Evolutionary conservation across 1,284 basidiomycete genomes (phyloP), one percentile per base, ranked within the genome.

Genomic region (Heterobasidion occidentale): DNA sequence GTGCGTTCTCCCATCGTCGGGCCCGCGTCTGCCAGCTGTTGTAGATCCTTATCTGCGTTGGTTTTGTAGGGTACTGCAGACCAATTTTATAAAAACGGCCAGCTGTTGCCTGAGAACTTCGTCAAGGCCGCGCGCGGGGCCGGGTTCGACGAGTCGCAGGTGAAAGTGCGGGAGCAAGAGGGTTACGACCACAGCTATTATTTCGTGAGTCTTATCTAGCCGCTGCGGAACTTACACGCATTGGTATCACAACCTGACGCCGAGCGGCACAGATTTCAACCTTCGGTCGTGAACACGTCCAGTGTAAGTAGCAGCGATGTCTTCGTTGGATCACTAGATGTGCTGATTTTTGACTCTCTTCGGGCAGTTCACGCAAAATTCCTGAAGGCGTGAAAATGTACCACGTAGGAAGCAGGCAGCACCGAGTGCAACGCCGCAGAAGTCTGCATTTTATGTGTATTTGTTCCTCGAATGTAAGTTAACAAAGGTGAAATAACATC

Each of bases 171-270:
- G 60, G 78, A 83, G 60, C 92, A 96, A 57, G 88, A 90, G 52
- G 94, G 87, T 9, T 98, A 97, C 67, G 95, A 99, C 68, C 96
- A 98, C 71, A 85, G 83, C 59, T 94, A 95, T 71, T 96, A 86
- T 72, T 96, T 96, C 65, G 92, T 94, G 66, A 69, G 91, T 80
- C 19, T 42, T 11, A 35, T 6, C 38, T 38, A 7, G 35, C n/a
- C 2, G 35, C n/a, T 2, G 27, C 27, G 27, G 27, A 27, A 27
- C 27, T 27, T 27, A 27, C 27, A 1, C 9, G 17, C 9, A 33
- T 42, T 1, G 12, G 50, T 12, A 47, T 56, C 12, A 17, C n/a
- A 14, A 27, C 27, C 27, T 55, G 54, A 48, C 54, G 51, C 11
- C 8, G 42, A 42, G 11, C 27, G 42, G 7, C 54, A 49, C 66